Evolutionary conservation across 1,139 yeast species (phyloP).

Genomic region (Taphrina confusa): DNA sequence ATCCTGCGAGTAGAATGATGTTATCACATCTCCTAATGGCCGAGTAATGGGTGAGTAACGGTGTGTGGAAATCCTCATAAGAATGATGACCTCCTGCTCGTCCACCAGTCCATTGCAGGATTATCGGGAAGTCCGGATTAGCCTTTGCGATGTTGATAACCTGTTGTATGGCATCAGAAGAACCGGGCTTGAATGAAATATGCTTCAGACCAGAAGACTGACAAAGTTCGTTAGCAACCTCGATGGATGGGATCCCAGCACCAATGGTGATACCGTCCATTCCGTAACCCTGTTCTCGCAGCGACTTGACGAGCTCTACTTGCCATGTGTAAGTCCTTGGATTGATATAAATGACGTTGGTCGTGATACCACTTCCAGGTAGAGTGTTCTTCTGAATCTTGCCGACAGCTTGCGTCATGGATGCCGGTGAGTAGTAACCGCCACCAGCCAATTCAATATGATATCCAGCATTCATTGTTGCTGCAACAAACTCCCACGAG

Average conservation of each 20-base stretch:
- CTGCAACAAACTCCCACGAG: constrained; percentile 88
- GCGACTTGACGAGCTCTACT: constrained; percentile 85
- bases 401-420: constrained; percentile 74
- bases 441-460: constrained; percentile 98
- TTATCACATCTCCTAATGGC: constrained; percentile 89
- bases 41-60: constrained; percentile 91
- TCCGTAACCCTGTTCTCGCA: constrained; percentile 91
- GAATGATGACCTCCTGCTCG: constrained; percentile 99
- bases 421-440: constrained; percentile 79
- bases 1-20: constrained; percentile 90
- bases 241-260: constrained; percentile 98
- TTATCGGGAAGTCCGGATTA: constrained; percentile 93
- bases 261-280: constrained; percentile 95
- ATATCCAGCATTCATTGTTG: constrained; percentile 92
- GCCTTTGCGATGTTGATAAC: constrained; percentile 89
- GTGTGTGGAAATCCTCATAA: constrained; percentile 98
- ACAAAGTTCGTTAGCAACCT: constrained; percentile 95
- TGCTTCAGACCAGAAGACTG: constrained; percentile 89
- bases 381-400: constrained; percentile 57
- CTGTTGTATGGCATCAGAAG: constrained; percentile 86
- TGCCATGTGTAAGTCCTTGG: constrained; percentile 99
- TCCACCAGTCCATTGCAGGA: constrained; percentile 99
- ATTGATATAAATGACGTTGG: constrained; percentile 90
- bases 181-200: constrained; percentile 96
- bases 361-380: constrained; percentile 88